phyloP scores from a whole-genome alignment of 2,329 filamentous ascomycete species.

The Camptophora hylomeconis region DNA sequence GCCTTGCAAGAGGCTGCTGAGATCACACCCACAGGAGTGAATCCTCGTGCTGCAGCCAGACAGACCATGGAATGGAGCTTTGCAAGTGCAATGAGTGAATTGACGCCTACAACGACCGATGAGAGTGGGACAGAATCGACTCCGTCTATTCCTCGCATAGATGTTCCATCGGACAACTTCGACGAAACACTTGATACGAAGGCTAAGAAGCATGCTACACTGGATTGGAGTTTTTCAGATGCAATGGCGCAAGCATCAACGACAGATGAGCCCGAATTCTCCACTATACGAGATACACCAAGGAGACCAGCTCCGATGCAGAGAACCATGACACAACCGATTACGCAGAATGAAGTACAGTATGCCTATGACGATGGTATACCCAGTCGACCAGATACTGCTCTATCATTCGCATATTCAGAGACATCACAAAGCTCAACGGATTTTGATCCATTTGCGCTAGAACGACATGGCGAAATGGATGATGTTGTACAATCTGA shows the following conservation, averaged over 20 bases:
- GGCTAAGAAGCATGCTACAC: slow-evolving; percentile 19
- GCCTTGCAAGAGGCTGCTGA: slow-evolving; percentile 15
- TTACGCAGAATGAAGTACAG: slow-evolving; percentile 8
- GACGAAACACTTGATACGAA: slow-evolving; percentile 8
- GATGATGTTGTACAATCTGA: slow-evolving; percentile 13
- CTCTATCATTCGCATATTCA: slow-evolving; percentile 15
- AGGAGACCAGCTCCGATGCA: slow-evolving; percentile 12
- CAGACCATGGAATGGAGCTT: slow-evolving; percentile 27
- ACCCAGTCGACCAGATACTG: slow-evolving; percentile 11
- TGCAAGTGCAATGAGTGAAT: slow-evolving; percentile 29
- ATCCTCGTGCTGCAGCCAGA: slow-evolving; percentile 10
- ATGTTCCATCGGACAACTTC: slow-evolving; percentile 1
- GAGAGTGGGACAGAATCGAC: too few species aligned
- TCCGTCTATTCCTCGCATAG: slow-evolving; percentile 1
- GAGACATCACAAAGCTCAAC: slow-evolving; percentile 14
- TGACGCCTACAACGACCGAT: too few species aligned
- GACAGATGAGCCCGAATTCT: background rate
- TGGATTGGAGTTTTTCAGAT: slow-evolving; percentile 30
- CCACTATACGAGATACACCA: slow-evolving; percentile 6
- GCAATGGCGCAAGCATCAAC: slow-evolving; percentile 26
- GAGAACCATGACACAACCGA: slow-evolving; percentile 16
- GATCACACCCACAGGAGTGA: slow-evolving; percentile 8
- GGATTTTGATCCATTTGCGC: slow-evolving; percentile 16
- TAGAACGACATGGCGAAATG: slow-evolving; percentile 12
- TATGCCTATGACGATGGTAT: slow-evolving; percentile 8